Evolutionary conservation across 306 rosid species (phyloP).

Genomic region (Vicia villosa): DNA sequence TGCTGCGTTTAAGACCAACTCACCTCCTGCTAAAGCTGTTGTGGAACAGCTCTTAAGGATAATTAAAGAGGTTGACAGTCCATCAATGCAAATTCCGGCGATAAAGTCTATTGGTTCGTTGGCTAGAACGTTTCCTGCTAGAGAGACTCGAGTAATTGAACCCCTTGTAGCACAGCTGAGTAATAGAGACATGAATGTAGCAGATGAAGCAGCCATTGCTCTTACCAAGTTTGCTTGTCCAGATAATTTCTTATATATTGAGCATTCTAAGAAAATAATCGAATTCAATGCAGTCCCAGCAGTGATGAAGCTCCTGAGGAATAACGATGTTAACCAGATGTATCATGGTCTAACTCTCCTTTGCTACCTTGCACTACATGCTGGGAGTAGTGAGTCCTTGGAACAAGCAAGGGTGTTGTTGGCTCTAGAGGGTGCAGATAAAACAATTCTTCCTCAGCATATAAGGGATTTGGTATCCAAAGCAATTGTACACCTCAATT

Average conservation of each 20-base stretch:
- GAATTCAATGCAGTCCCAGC: conserved; percentile 63
- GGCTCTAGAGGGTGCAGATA: conserved; percentile 71
- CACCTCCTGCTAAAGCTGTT: conserved; percentile 77
- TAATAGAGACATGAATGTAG: conserved; percentile 48
- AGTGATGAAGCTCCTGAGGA: conserved; percentile 63
- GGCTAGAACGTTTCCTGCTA: conserved; percentile 88
- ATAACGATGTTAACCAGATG: conserved; percentile 49
- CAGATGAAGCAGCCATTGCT: conserved; percentile 70
- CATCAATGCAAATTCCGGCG: conserved; percentile 54
- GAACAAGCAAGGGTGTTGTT: conserved; percentile 72
- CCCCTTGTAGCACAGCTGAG: conserved; percentile 64
- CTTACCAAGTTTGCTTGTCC: conserved; percentile 69
- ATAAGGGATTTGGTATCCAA: conserved; percentile 60
- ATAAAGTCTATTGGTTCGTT: conserved; percentile 72
- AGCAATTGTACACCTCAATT: conserved; percentile 68
- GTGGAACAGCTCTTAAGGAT: conserved; percentile 75
- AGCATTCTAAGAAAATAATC: conserved; percentile 73
- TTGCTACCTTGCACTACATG: conserved; percentile 78
- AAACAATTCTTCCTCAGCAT: conserved; percentile 46
- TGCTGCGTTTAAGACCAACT: conserved; percentile 70
- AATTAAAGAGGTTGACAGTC: conserved; percentile 59
- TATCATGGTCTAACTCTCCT: conserved; percentile 66
- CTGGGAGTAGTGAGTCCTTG: conserved; percentile 63
- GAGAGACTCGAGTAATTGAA: conserved; percentile 71
- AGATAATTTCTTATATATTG: conserved; percentile 58